phyloP scores from a whole-genome alignment of 1,284 basidiomycete genomes.

The Ganoderma meredithae region DNA sequence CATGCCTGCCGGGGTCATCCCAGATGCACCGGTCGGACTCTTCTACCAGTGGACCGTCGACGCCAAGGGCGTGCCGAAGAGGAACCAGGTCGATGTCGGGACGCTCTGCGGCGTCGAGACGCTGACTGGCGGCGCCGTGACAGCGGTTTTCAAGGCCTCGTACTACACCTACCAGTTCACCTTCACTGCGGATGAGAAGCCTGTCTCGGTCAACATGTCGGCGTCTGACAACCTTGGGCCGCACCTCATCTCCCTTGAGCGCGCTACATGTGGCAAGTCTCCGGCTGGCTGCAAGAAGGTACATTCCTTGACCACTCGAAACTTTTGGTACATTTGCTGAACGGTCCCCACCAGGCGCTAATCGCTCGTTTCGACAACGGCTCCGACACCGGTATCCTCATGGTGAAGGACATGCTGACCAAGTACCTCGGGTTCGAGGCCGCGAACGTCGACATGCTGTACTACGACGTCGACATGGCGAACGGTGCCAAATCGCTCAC shows the following conservation, averaged over 20 bases:
- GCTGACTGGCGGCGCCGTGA: background rate
- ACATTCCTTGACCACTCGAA: background rate
- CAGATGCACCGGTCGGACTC: background rate
- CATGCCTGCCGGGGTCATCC: background rate
- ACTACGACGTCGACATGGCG: background rate
- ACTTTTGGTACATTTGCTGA: background rate
- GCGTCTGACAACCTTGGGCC: background rate
- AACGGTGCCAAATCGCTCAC: background rate
- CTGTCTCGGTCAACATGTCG: background rate
- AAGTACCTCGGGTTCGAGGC: conserved; percentile 1
- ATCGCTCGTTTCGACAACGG: background rate
- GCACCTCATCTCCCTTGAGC: background rate
- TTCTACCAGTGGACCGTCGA: conserved; percentile 8
- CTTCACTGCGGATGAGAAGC: background rate
- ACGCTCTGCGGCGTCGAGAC: background rate
- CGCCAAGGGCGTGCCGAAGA: background rate
- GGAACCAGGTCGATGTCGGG: background rate
- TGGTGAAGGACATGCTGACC: conserved; percentile 5
- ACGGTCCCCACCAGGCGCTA: background rate
- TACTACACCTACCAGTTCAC: background rate
- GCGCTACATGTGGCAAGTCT: background rate
- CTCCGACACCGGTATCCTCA: conserved; percentile 3
- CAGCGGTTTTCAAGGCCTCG: background rate
- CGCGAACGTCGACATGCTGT: background rate
- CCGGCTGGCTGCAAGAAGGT: background rate